A percentile compares a stretch with the other conserved stretches of the same genome.
phyloP scores from a whole-genome alignment of 192 early-diverging fungal species.

The Gamsiella multidivaricata region DNA sequence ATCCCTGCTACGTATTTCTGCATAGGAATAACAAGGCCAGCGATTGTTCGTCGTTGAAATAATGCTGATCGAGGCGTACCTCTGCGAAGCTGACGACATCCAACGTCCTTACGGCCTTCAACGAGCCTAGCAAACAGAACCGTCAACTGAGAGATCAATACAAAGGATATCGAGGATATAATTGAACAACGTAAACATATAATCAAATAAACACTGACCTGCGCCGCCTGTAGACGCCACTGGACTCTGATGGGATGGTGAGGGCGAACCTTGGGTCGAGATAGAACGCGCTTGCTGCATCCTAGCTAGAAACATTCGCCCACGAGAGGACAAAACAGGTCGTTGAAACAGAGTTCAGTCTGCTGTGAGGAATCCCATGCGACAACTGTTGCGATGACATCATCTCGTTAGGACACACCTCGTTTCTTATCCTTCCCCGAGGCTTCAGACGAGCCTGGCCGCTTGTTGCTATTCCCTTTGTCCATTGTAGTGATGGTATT shows the following conservation, averaged over 20 bases:
- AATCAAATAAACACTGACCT: too few species aligned
- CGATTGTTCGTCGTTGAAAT: neutral
- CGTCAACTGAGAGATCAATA: neutral
- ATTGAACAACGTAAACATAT: too few species aligned
- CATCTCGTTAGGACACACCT: slow-evolving; percentile 27
- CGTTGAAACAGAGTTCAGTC: too few species aligned
- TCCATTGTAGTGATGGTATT: neutral
- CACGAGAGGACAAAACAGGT: neutral
- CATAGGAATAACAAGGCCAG: neutral
- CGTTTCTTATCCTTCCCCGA: slow-evolving; percentile 51
- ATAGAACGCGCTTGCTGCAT: slow-evolving; percentile 48
- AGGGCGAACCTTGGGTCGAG: slow-evolving; percentile 18
- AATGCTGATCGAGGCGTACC: slow-evolving; percentile 47
- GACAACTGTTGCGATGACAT: too few species aligned
- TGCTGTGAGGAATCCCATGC: too few species aligned
- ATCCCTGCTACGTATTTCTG: too few species aligned
- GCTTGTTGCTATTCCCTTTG: slow-evolving; percentile 22
- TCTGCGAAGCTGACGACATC: slow-evolving; percentile 72
- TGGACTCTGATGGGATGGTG: neutral
- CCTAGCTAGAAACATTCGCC: slow-evolving; percentile 13
- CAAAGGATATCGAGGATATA: neutral
- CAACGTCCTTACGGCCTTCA: slow-evolving; percentile 51
- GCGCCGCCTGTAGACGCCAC: neutral
- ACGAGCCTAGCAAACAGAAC: slow-evolving; percentile 6
- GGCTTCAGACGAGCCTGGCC: slow-evolving; percentile 13